Evolutionary conservation across 345 rosid genomes (phyloP).

Genomic region (sweet orange (Citrus sinensis)): DNA sequence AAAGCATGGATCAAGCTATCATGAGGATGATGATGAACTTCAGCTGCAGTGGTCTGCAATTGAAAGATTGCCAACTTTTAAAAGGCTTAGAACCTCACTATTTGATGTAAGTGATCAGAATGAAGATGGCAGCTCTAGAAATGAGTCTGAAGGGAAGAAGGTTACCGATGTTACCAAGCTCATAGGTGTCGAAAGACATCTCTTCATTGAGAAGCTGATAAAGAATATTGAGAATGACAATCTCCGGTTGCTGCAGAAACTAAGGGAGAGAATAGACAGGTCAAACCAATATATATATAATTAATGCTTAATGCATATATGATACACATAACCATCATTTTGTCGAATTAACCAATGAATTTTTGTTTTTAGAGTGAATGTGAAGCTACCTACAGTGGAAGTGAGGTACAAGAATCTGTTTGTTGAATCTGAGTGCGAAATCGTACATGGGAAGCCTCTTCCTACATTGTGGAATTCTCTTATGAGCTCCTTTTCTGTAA

Average conservation of each 20-base stretch:
- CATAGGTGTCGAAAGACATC: conserved; percentile 32
- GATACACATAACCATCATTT: neutral
- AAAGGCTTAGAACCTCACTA: conserved; percentile 41
- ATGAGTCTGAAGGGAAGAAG: conserved; percentile 22
- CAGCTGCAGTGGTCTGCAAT: conserved; percentile 47
- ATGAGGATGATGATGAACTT: conserved; percentile 22
- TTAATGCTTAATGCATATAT: neutral
- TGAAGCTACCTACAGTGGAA: conserved; percentile 24
- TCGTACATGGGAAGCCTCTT: conserved; percentile 28
- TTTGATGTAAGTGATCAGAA: conserved; percentile 11
- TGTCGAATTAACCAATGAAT: neutral
- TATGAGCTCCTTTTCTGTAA: conserved; percentile 16
- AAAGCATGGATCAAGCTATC: neutral
- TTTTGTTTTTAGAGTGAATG: conserved; percentile 11
- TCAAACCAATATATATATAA: neutral
- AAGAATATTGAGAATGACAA: conserved; percentile 49
- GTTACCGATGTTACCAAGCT: conserved; percentile 48
- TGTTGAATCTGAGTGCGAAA: conserved; percentile 28
- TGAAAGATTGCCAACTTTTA: conserved; percentile 51
- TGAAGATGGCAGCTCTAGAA: conserved; percentile 5
- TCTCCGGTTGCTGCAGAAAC: conserved; percentile 35
- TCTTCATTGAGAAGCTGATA: conserved; percentile 54
- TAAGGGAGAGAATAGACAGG: conserved; percentile 49
- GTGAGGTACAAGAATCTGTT: conserved; percentile 23
- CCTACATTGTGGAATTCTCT: conserved; percentile 25